phyloP scores from a whole-genome alignment of 805 yeast species.

The Pichia nakasei region DNA sequence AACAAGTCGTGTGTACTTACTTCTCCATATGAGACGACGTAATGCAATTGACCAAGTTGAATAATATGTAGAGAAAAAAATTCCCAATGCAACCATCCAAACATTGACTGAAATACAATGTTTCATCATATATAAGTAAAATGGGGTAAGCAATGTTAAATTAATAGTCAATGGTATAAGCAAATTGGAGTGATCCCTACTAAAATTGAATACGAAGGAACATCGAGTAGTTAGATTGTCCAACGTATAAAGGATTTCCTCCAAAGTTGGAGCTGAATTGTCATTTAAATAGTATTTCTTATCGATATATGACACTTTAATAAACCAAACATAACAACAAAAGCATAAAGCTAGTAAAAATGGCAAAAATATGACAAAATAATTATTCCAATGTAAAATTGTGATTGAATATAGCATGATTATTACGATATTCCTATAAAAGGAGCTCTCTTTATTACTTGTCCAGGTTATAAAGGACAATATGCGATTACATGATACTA shows the following conservation, averaged over 20 bases:
- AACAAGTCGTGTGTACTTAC: slow-evolving; percentile 32
- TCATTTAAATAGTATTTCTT: not conserved
- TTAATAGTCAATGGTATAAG: slow-evolving; percentile 10
- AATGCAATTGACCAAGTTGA: slow-evolving; percentile 40
- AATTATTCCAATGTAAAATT: slow-evolving; percentile 35
- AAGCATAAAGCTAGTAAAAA: slow-evolving; percentile 28
- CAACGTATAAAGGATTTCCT: slow-evolving; percentile 40
- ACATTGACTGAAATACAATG: slow-evolving; percentile 26
- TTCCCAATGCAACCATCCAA: slow-evolving; percentile 28
- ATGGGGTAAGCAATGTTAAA: slow-evolving; percentile 30
- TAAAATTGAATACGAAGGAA: slow-evolving; percentile 23
- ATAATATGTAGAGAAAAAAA: slow-evolving; percentile 34
- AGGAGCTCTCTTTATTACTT: slow-evolving; percentile 29
- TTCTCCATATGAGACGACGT: slow-evolving; percentile 43
- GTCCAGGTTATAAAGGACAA: slow-evolving; percentile 48
- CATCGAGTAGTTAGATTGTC: slow-evolving; percentile 37
- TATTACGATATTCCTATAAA: slow-evolving; percentile 36
- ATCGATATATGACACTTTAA: slow-evolving; percentile 34
- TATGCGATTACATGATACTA: slow-evolving; percentile 35
- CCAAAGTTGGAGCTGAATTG: slow-evolving; percentile 37
- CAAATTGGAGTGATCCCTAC: slow-evolving; percentile 10
- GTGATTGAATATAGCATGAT: slow-evolving; percentile 31
- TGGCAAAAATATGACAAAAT: slow-evolving; percentile 33
- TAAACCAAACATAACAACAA: slow-evolving; percentile 37
- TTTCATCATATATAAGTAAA: slow-evolving; percentile 32